Evolutionary conservation across 495 filamentous ascomycete species (phyloP).

Genomic region (Penicillium salamii): DNA sequence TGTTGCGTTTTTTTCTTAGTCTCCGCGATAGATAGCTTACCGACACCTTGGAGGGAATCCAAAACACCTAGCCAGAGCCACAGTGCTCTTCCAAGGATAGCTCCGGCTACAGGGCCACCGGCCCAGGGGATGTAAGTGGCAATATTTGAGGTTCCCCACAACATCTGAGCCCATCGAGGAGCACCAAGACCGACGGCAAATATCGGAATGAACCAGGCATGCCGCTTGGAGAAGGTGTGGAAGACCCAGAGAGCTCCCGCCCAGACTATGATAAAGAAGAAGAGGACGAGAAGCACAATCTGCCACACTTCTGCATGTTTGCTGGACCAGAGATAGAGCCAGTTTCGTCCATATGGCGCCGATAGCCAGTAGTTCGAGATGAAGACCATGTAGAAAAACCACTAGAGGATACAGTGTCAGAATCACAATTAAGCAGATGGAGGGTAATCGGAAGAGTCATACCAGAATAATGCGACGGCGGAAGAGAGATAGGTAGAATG

Average conservation of each 20-base stretch:
- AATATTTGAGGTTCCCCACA: constrained; percentile 47
- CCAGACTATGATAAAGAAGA: constrained; percentile 49
- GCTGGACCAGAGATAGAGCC: constrained; percentile 47
- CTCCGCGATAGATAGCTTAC: constrained; percentile 13
- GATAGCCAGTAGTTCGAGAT: constrained; percentile 46
- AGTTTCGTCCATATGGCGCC: constrained; percentile 48
- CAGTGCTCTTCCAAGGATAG: constrained; percentile 42
- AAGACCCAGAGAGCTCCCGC: constrained; percentile 37
- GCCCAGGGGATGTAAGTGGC: constrained; percentile 48
- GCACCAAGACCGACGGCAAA: constrained; percentile 50
- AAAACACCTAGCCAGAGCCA: constrained; percentile 52
- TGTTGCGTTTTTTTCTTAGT: constrained; percentile 7
- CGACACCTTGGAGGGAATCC: constrained; percentile 43
- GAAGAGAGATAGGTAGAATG: constrained; percentile 49
- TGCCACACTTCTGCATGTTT: constrained; percentile 42
- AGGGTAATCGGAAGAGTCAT: constrained; percentile 12
- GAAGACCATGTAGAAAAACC: constrained; percentile 31
- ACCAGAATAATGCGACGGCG: constrained; percentile 56
- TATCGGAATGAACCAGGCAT: constrained; percentile 51
- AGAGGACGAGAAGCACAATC: constrained; percentile 38
- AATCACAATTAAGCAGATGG: background rate
- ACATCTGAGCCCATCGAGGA: constrained; percentile 49
- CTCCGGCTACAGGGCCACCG: constrained; percentile 38
- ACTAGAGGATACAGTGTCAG: constrained; percentile 12
- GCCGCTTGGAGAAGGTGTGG: constrained; percentile 39